These are phyloP conservation scores for Coprinopsis sp. DNA, from an alignment of 768 basidiomycete species.

Conservation along the genomic window DNA sequence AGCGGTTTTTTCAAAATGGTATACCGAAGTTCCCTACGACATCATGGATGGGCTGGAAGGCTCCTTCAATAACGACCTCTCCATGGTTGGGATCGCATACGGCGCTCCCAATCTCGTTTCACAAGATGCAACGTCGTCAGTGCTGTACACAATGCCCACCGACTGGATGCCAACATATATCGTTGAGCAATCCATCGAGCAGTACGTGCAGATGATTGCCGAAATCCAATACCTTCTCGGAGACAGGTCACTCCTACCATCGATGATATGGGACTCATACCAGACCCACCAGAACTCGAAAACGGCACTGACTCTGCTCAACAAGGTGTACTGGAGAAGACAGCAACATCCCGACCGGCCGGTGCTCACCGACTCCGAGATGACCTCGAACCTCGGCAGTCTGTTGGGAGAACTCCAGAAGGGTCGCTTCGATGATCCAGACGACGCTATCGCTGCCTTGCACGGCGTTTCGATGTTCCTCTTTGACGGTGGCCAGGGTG, in stretches of 20 bases:
- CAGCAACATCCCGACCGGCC: slow-evolving; percentile 17
- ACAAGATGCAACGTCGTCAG: slow-evolving; percentile 5
- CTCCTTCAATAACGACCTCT: not conserved
- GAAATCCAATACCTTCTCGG: slow-evolving; percentile 68
- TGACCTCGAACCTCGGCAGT: slow-evolving; percentile 19
- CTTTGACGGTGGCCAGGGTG: slow-evolving; percentile 70
- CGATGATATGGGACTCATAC: slow-evolving; percentile 49
- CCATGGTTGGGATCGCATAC: slow-evolving; percentile 4
- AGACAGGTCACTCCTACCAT: slow-evolving; percentile 39
- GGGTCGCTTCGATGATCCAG: slow-evolving; percentile 33
- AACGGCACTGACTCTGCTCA: slow-evolving; percentile 58
- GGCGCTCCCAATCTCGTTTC: slow-evolving; percentile 9
- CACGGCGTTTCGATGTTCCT: slow-evolving; percentile 73
- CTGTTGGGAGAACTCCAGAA: slow-evolving; percentile 19
- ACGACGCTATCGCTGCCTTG: slow-evolving; percentile 75
- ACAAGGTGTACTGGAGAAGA: slow-evolving; percentile 47
- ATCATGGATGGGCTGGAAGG: not conserved
- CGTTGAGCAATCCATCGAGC: slow-evolving; percentile 26
- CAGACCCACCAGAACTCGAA: slow-evolving; percentile 42
- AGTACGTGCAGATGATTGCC: slow-evolving; percentile 62
- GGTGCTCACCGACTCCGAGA: slow-evolving; percentile 11
- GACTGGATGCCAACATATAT: slow-evolving; percentile 15
- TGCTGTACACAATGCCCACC: slow-evolving; percentile 13
- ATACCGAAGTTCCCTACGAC: slow-evolving; percentile 10
- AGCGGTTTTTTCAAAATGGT: slow-evolving; percentile 5